Evolutionary conservation across 805 yeast species (phyloP).

Genomic region (Cyberlindnera misumaiensis): DNA sequence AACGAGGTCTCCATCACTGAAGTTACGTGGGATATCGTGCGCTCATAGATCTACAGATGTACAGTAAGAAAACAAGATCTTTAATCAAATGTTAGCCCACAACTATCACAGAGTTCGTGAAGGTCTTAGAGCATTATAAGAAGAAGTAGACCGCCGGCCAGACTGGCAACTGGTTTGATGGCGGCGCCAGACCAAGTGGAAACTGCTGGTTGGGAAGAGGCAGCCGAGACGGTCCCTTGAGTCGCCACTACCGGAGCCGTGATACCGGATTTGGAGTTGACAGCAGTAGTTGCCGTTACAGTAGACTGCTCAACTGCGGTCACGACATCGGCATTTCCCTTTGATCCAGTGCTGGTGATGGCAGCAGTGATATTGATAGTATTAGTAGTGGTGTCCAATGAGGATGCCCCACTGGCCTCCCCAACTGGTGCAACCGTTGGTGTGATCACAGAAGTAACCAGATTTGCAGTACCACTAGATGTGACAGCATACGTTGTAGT

Average conservation of each 20-base stretch:
- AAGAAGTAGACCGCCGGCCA: too few relatives aligned
- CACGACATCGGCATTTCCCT: background rate
- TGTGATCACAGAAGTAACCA: background rate
- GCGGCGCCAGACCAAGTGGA: conserved; percentile 6
- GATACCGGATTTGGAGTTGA: background rate
- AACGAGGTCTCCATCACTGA: conserved; percentile 79
- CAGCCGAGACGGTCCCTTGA: background rate
- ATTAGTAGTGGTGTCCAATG: conserved; percentile 1
- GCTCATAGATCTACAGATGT: conserved; percentile 10
- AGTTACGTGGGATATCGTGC: conserved; percentile 55
- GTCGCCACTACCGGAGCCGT: background rate
- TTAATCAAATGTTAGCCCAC: too few relatives aligned
- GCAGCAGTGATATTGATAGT: conserved; percentile 13
- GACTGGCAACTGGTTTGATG: background rate
- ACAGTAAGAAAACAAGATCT: too few relatives aligned
- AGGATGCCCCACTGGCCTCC: background rate
- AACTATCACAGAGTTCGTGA: too few relatives aligned
- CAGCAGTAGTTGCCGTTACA: background rate
- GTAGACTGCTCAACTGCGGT: background rate
- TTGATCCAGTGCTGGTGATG: conserved; percentile 3
- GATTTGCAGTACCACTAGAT: background rate
- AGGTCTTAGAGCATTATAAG: too few relatives aligned
- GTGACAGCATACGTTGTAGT: background rate
- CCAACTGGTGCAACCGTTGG: background rate
- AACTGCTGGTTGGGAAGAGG: conserved; percentile 1